Conservation (phyloP, 2,329 filamentous ascomycete species). For the Penicillium sp. region DNA sequence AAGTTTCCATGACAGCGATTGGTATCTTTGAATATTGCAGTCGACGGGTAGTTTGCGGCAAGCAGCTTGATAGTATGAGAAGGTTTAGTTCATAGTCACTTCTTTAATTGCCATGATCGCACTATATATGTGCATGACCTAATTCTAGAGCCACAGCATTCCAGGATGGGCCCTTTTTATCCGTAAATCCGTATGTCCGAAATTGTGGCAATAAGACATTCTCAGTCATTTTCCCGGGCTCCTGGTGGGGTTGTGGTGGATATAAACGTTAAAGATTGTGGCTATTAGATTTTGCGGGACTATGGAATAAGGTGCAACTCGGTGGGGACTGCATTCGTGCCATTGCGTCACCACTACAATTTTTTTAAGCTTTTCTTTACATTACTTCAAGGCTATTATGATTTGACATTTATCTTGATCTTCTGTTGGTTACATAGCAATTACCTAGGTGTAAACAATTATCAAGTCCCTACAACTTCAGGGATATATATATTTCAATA, state of each 20-base stretch:
- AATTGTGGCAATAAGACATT: neutral
- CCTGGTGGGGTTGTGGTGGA: neutral
- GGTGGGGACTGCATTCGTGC: neutral
- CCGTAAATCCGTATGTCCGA: neutral
- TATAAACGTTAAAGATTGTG: neutral
- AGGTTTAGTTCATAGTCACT: neutral
- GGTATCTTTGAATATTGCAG: neutral
- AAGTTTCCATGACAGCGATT: slow-evolving; percentile 14
- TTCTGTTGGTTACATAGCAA: too few relatives aligned
- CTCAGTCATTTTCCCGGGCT: too few relatives aligned
- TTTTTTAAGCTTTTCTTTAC: neutral
- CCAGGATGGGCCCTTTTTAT: neutral
- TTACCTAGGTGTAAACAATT: too few relatives aligned
- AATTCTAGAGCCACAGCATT: neutral
- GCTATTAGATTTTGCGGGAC: neutral
- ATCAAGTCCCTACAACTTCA: too few relatives aligned
- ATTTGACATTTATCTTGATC: too few relatives aligned
- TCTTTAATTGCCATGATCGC: neutral
- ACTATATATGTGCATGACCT: neutral
- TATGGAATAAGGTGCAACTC: neutral
- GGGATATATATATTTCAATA: too few relatives aligned
- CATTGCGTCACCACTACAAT: neutral
- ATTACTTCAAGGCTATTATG: too few relatives aligned
- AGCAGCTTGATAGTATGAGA: too few relatives aligned
- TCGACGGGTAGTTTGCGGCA: neutral